Percentiles rank a stretch among this genome's conserved stretches.
phyloP scores from a whole-genome alignment of 495 filamentous ascomycete genomes.

The Penicillium turbatum region DNA sequence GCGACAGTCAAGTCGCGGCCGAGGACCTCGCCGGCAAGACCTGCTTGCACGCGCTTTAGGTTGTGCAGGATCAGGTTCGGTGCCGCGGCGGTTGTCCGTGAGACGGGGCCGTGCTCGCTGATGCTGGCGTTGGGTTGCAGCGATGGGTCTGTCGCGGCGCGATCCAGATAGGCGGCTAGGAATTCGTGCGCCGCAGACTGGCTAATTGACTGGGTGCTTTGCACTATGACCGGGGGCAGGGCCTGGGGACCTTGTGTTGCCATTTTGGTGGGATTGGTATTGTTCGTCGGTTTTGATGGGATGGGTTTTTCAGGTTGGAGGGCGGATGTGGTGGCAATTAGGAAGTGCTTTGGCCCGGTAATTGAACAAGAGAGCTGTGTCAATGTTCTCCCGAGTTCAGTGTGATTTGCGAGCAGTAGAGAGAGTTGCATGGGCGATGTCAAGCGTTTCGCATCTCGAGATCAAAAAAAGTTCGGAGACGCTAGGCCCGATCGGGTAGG shows the following conservation, averaged over 20 bases:
- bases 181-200: conserved; percentile 51
- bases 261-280: conserved; percentile 29
- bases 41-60: conserved; percentile 61
- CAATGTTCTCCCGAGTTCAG: not conserved
- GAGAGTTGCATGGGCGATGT: conserved; percentile 9
- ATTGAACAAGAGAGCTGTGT: not conserved
- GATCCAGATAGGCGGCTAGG: conserved; percentile 55
- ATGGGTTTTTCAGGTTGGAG: not conserved
- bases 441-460: conserved; percentile 14
- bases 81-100: conserved; percentile 48
- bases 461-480: conserved; percentile 28
- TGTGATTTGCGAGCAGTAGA: conserved; percentile 4
- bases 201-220: conserved; percentile 43
- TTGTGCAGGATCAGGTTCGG: conserved; percentile 60
- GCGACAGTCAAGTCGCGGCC: conserved; percentile 44
- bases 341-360: not conserved
- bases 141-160: conserved; percentile 51
- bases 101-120: conserved; percentile 54
- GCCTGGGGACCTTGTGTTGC: conserved; percentile 40
- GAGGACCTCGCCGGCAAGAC: conserved; percentile 55
- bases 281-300: not conserved
- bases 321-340: not conserved
- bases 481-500: conserved; percentile 27
- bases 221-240: conserved; percentile 44
- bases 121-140: conserved; percentile 65